A percentile compares a stretch with the other conserved stretches of the same genome.
Evolutionary conservation across 768 basidiomycete genomes (phyloP).

Genomic region (Inosperma sp.): DNA sequence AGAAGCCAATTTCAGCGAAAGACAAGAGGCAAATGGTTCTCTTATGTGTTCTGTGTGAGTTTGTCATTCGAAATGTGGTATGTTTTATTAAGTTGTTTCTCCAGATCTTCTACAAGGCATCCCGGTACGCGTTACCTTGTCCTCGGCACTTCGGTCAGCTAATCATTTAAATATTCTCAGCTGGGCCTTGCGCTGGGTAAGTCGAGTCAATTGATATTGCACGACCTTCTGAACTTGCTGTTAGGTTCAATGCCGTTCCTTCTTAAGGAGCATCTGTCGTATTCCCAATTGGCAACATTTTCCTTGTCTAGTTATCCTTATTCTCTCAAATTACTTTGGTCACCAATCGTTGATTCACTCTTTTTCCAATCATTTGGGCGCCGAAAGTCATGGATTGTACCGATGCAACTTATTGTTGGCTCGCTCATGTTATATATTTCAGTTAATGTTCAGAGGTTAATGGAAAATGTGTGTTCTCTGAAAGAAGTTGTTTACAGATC

Average conservation of each 20-base stretch:
- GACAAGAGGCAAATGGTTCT: conserved; percentile 85
- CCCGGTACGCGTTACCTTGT: conserved; percentile 54
- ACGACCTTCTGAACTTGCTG: conserved; percentile 8
- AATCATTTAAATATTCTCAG: conserved; percentile 32
- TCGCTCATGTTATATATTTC: conserved; percentile 77
- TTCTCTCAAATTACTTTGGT: conserved; percentile 95
- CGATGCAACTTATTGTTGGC: conserved; percentile 91
- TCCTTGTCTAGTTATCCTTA: conserved; percentile 92
- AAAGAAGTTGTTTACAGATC: conserved; percentile 6
- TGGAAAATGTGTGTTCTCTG: conserved; percentile 61
- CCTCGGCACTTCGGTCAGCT: conserved; percentile 8
- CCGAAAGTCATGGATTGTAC: conserved; percentile 98
- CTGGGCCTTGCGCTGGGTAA: conserved; percentile 84
- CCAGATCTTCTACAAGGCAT: conserved; percentile 82
- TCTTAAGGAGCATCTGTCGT: conserved; percentile 90
- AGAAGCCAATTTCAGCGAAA: conserved; percentile 54
- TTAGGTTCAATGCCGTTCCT: conserved; percentile 94
- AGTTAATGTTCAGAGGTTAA: conserved; percentile 63
- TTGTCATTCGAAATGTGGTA: conserved; percentile 4
- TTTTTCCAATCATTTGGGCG: conserved; percentile 83
- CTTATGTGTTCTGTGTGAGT: conserved; percentile 83
- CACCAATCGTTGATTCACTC: conserved; percentile 91
- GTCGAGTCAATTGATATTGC: conserved; percentile 9
- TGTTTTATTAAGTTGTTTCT: conserved; percentile 11
- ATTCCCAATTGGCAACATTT: conserved; percentile 94